Evolutionary conservation across 1,284 basidiomycete genomes (phyloP).

Genomic region (Takashimella koratensis): DNA sequence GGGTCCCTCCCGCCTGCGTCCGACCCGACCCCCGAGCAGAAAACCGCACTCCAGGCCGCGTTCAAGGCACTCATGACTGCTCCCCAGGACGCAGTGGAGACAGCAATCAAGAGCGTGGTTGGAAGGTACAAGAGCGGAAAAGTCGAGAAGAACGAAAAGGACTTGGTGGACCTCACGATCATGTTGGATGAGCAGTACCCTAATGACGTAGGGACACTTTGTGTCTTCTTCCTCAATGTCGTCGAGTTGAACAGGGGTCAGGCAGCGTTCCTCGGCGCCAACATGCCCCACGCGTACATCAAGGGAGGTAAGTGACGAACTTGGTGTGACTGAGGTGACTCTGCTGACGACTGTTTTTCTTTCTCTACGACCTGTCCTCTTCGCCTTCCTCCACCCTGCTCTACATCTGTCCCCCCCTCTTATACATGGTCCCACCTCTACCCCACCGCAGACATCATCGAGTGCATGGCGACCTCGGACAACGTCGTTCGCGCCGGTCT

Average conservation of each 20-base stretch:
- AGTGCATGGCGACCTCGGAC: slow-evolving; percentile 97
- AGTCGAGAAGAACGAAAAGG: slow-evolving; percentile 46
- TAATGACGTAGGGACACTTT: slow-evolving; percentile 89
- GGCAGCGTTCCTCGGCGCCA: slow-evolving; percentile 90
- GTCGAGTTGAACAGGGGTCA: slow-evolving; percentile 75
- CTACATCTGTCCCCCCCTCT: not conserved
- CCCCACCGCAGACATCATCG: slow-evolving; percentile 72
- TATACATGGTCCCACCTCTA: not conserved
- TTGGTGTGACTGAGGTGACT: not conserved
- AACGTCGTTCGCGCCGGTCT: slow-evolving; percentile 98
- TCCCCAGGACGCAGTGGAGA: slow-evolving; percentile 54
- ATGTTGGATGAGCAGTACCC: slow-evolving; percentile 79
- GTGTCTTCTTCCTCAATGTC: slow-evolving; percentile 86
- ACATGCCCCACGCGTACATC: slow-evolving; percentile 96
- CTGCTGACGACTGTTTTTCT: not conserved
- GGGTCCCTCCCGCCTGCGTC: slow-evolving; percentile 24
- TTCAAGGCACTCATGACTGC: slow-evolving; percentile 82
- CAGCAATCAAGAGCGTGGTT: slow-evolving; percentile 61
- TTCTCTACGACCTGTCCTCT: not conserved
- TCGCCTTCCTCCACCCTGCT: not conserved
- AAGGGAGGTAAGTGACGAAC: slow-evolving; percentile 66
- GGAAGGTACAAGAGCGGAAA: slow-evolving; percentile 58
- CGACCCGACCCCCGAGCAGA: slow-evolving; percentile 53
- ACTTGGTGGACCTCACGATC: slow-evolving; percentile 65
- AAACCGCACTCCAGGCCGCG: slow-evolving; percentile 64